Evolutionary conservation across 106 monocot species (phyloP).

Genomic region (Alisma plantagoaquatica): DNA sequence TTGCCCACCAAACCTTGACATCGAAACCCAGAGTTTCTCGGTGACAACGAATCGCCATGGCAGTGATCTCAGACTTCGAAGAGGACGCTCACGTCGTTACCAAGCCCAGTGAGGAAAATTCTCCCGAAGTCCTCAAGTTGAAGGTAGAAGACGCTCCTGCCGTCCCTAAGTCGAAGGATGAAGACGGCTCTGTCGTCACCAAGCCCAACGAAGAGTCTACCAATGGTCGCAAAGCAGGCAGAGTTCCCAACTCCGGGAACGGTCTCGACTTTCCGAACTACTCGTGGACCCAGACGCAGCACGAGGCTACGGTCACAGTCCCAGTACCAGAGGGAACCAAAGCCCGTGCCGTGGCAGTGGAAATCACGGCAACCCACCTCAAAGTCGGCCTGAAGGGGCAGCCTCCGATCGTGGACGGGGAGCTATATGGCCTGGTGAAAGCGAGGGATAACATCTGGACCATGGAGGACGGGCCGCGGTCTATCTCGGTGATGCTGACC

Average conservation of each 20-base stretch:
- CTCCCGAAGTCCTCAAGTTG: not conserved
- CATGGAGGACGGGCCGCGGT: conserved; percentile 81
- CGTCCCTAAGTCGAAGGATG: not conserved
- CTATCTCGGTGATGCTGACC: conserved; percentile 55
- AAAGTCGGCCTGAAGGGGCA: conserved; percentile 85
- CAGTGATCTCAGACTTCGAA: conserved; percentile 14
- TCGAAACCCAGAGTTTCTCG: no score
- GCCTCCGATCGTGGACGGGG: conserved; percentile 65
- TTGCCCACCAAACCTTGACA: no score
- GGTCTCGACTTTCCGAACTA: conserved; percentile 80
- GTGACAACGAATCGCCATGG: no score
- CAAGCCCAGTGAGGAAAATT: no score
- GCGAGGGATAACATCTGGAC: conserved; percentile 85
- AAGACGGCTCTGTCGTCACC: not conserved
- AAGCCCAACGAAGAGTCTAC: not conserved
- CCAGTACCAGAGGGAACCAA: conserved; percentile 74
- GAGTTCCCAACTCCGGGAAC: conserved; percentile 75
- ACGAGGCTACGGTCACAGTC: conserved; percentile 60
- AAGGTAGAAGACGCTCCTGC: not conserved
- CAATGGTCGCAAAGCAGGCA: not conserved
- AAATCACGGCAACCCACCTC: conserved; percentile 73
- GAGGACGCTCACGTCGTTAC: conserved; percentile 5
- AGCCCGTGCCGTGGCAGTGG: conserved; percentile 56
- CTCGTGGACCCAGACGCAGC: conserved; percentile 76
- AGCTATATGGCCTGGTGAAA: conserved; percentile 52